Evolutionary conservation across 75 land plant genomes (phyloP).

Genomic region (Pinus tabuliformis): DNA sequence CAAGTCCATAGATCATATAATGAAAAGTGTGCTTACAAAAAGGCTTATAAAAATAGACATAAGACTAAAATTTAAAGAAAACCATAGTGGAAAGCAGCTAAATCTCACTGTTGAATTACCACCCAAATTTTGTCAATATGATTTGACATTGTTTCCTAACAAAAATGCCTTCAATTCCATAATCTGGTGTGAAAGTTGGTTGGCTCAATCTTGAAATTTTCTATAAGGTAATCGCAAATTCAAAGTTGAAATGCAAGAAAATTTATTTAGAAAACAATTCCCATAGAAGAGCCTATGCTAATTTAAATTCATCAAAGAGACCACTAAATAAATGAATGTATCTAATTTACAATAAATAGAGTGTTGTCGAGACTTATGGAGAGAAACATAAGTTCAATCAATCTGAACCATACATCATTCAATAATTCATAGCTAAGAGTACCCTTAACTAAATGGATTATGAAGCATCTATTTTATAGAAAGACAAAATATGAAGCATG

Average conservation of each 20-base stretch:
- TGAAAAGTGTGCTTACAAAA: neutral
- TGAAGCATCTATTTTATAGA: no score
- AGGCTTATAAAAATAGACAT: neutral
- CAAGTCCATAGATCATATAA: neutral
- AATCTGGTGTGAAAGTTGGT: neutral
- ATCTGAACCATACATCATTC: no score
- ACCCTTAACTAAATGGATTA: no score
- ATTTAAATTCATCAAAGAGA: no score
- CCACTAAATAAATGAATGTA: no score
- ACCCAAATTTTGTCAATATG: neutral
- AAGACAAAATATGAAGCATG: no score
- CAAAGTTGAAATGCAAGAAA: neutral
- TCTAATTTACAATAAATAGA: no score
- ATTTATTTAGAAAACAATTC: no score
- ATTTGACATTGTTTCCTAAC: neutral
- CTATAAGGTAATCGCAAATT: neutral
- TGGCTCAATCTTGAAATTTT: neutral
- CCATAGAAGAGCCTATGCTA: no score
- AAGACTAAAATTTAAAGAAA: neutral
- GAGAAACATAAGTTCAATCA: no score
- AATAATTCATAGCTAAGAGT: no score
- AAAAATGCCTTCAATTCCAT: neutral
- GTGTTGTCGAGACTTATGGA: no score
- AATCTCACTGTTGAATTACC: neutral
- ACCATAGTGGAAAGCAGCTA: neutral